Evolutionary conservation across 139 green algal species (phyloP).

Genomic region (Chloropicon primus): DNA sequence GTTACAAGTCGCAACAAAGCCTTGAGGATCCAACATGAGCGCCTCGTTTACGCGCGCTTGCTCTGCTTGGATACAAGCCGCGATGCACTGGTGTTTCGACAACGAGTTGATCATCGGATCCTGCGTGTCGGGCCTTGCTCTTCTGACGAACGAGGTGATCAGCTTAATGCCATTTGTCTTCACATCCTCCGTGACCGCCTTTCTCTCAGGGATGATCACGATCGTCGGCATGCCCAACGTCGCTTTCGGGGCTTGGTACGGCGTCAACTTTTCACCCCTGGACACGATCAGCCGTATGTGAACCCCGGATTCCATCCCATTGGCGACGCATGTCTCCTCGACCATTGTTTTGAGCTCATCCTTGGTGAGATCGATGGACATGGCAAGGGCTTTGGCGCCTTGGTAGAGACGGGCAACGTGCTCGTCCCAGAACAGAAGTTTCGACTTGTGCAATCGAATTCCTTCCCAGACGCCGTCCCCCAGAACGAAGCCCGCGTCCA

Average conservation of each 20-base stretch:
- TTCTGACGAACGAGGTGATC: slow-evolving; percentile 43
- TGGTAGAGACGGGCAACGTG: slow-evolving; percentile 51
- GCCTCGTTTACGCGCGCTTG: slow-evolving; percentile 42
- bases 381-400: slow-evolving; percentile 45
- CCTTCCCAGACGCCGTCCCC: slow-evolving; percentile 69
- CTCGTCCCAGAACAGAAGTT: slow-evolving; percentile 36
- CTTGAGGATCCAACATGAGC: slow-evolving; percentile 64
- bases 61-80: slow-evolving; percentile 50
- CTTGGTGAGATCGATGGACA: slow-evolving; percentile 37
- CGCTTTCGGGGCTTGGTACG: slow-evolving; percentile 54
- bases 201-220: slow-evolving; percentile 55
- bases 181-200: slow-evolving; percentile 17
- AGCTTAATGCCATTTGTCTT: slow-evolving; percentile 43
- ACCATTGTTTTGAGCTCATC: slow-evolving; percentile 31
- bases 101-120: slow-evolving; percentile 48
- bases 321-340: slow-evolving; percentile 43
- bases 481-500: slow-evolving; percentile 65
- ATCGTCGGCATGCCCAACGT: slow-evolving; percentile 58
- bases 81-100: slow-evolving; percentile 69
- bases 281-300: slow-evolving; percentile 51
- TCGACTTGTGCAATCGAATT: slow-evolving; percentile 33
- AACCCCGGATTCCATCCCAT: slow-evolving; percentile 43
- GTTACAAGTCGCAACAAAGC: slow-evolving; percentile 78
- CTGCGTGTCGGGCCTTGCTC: slow-evolving; percentile 50
- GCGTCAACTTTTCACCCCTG: slow-evolving; percentile 58